phyloP scores from a whole-genome alignment of 1,284 basidiomycete species.

The Cutaneotrichosporon cyanovorans region DNA sequence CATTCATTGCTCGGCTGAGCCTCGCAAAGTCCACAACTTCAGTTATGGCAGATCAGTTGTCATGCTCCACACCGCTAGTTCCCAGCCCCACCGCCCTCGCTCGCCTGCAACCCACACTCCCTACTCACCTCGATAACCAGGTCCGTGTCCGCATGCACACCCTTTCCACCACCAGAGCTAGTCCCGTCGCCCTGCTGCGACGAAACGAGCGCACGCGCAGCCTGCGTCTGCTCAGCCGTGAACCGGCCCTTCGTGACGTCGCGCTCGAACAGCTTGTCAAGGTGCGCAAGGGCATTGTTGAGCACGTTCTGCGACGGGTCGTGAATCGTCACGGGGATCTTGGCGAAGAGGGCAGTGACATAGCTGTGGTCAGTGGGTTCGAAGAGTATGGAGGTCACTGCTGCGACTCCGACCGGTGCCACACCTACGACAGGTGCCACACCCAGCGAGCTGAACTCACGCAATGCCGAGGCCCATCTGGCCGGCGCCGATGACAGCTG shows the following conservation, averaged over 20 bases:
- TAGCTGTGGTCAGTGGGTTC: conserved; percentile 31
- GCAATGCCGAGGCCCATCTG: conserved; percentile 45
- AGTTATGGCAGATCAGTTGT: no score
- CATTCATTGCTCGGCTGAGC: no score
- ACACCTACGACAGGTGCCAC: no score
- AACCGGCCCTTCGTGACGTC: conserved; percentile 79
- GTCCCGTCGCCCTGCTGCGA: conserved; percentile 48
- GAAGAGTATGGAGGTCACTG: no score
- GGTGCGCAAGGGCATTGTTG: conserved; percentile 21
- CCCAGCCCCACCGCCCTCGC: not conserved
- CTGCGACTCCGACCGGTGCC: not conserved
- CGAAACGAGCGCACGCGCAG: conserved; percentile 59
- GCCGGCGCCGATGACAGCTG: conserved; percentile 41
- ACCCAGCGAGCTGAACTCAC: no score
- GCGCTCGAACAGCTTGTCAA: conserved; percentile 72
- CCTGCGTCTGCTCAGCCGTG: conserved; percentile 60
- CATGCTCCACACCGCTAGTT: not conserved
- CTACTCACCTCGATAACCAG: conserved; percentile 75
- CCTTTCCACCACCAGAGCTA: conserved; percentile 38
- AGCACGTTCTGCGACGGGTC: conserved; percentile 37
- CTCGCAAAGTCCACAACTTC: no score
- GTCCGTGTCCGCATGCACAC: conserved; percentile 61
- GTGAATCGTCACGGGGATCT: conserved; percentile 31
- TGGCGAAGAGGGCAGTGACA: conserved; percentile 38
- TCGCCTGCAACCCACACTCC: not conserved